A percentile compares a stretch with the other conserved stretches of the same genome.
Evolutionary conservation across 306 rosid species (phyloP).

Genomic region (Phaseolus lunatus): DNA sequence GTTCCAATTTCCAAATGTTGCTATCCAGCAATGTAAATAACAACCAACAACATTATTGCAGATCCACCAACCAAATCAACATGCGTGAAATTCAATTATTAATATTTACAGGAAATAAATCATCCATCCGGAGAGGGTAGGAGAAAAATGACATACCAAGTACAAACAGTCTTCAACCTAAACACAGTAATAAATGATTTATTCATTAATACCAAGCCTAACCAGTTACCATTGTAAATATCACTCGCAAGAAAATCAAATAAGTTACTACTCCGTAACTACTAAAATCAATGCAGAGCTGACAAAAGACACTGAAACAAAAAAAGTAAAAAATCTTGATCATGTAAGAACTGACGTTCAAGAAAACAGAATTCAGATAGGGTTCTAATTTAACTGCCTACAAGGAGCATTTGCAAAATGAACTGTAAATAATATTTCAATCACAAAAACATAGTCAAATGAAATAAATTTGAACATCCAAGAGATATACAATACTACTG

Average conservation of each 20-base stretch:
- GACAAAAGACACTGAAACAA: not conserved
- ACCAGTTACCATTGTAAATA: slow-evolving; percentile 28
- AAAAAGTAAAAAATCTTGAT: not conserved
- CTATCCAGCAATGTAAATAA: slow-evolving; percentile 21
- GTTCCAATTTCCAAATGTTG: slow-evolving; percentile 28
- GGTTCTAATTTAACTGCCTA: slow-evolving; percentile 18
- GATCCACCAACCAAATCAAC: slow-evolving; percentile 46
- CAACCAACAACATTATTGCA: not conserved
- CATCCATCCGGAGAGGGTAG: not conserved
- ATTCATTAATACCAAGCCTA: slow-evolving; percentile 29
- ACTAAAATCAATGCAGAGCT: not conserved
- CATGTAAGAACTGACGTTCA: not conserved
- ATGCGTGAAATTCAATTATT: not conserved
- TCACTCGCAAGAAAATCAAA: not conserved
- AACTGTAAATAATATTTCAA: too few relatives aligned
- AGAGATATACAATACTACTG: not conserved
- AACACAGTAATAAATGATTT: not conserved
- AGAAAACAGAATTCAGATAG: slow-evolving; percentile 23
- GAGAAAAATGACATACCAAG: not conserved
- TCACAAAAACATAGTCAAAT: too few relatives aligned
- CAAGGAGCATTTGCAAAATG: not conserved
- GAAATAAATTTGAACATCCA: not conserved
- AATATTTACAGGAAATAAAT: slow-evolving; percentile 19
- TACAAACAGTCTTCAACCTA: not conserved
- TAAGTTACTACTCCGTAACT: slow-evolving; percentile 38